A percentile compares a stretch with the other conserved stretches of the same genome.
Evolutionary conservation across 768 basidiomycete species (phyloP).

Genomic region (Cantharellus anzutake): DNA sequence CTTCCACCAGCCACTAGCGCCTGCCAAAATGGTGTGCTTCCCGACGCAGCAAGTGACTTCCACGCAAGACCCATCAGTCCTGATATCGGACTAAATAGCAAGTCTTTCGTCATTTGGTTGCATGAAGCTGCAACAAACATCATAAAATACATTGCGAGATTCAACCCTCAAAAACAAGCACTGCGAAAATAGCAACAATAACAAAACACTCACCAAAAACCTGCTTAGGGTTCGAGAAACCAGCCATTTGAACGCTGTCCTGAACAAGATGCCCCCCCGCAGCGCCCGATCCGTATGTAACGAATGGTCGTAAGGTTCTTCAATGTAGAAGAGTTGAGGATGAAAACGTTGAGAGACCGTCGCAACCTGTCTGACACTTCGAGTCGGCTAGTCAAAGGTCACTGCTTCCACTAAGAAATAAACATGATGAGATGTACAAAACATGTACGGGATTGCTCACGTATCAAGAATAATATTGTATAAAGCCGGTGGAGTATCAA

Average conservation of each 20-base stretch:
- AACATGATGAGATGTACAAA: neutral
- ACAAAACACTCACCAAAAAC: slow-evolving; percentile 33
- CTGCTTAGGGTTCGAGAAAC: slow-evolving; percentile 65
- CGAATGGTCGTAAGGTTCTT: slow-evolving; percentile 39
- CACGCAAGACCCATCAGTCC: slow-evolving; percentile 83
- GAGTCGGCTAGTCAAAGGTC: slow-evolving; percentile 71
- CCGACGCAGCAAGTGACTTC: slow-evolving; percentile 48
- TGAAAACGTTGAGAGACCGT: slow-evolving; percentile 22
- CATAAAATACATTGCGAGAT: neutral
- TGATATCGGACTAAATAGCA: slow-evolving; percentile 55
- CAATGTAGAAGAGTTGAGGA: slow-evolving; percentile 41
- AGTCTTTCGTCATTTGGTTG: slow-evolving; percentile 30
- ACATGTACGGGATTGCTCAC: slow-evolving; percentile 24
- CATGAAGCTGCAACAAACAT: slow-evolving; percentile 27
- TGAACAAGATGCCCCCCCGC: slow-evolving; percentile 50
- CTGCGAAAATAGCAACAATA: neutral
- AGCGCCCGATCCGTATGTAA: slow-evolving; percentile 67
- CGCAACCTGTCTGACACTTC: slow-evolving; percentile 30
- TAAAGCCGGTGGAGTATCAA: slow-evolving; percentile 66
- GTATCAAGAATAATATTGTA: slow-evolving; percentile 85
- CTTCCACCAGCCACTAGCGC: slow-evolving; percentile 38
- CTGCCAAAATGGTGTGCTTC: slow-evolving; percentile 70
- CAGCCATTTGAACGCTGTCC: slow-evolving; percentile 77
- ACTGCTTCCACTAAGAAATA: slow-evolving; percentile 5
- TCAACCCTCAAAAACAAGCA: neutral